phyloP scores from a whole-genome alignment of 805 yeast genomes.

The Lipomyces starkeyi region DNA sequence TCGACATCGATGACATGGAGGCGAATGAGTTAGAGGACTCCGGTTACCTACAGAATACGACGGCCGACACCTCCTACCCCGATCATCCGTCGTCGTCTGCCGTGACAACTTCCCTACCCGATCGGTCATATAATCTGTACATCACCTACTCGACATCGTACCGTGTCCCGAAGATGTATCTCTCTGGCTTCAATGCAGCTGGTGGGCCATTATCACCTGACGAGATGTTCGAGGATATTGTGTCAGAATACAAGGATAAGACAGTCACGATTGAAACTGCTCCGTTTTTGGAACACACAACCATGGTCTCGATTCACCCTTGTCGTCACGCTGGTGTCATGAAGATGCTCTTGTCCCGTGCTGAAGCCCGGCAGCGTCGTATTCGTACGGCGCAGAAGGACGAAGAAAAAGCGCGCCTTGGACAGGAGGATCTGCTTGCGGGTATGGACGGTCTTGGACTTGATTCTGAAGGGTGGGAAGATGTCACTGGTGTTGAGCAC shows the following conservation, averaged over 20 bases:
- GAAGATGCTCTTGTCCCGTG: slow-evolving; percentile 81
- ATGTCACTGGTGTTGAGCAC: slow-evolving; percentile 35
- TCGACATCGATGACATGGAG: slow-evolving; percentile 37
- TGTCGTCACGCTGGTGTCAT: slow-evolving; percentile 95
- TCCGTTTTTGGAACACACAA: slow-evolving; percentile 74
- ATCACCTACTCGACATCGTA: slow-evolving; percentile 94
- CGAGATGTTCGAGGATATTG: slow-evolving; percentile 93
- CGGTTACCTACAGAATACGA: slow-evolving; percentile 24
- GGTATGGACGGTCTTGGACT: slow-evolving; percentile 46
- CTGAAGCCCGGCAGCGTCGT: slow-evolving; percentile 50
- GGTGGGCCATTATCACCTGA: slow-evolving; percentile 87
- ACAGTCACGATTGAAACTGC: slow-evolving; percentile 95
- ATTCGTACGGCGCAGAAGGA: slow-evolving; percentile 21
- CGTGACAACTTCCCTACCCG: slow-evolving; percentile 37
- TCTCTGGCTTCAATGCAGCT: slow-evolving; percentile 81
- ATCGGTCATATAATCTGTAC: slow-evolving; percentile 81
- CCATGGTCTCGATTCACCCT: slow-evolving; percentile 90
- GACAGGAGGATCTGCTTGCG: slow-evolving; percentile 24
- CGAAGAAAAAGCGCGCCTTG: slow-evolving; percentile 12
- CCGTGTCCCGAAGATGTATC: slow-evolving; percentile 91
- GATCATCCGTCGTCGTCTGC: slow-evolving; percentile 37
- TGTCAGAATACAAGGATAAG: slow-evolving; percentile 89
- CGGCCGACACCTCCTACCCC: slow-evolving; percentile 17
- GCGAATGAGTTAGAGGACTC: slow-evolving; percentile 33
- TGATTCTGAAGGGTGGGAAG: slow-evolving; percentile 43